Percentiles rank a stretch among this genome's conserved stretches.
These are phyloP conservation scores for Aspergillus sp. DNA, from an alignment of 2,329 filamentous ascomycete species.

Conservation along the genomic window DNA sequence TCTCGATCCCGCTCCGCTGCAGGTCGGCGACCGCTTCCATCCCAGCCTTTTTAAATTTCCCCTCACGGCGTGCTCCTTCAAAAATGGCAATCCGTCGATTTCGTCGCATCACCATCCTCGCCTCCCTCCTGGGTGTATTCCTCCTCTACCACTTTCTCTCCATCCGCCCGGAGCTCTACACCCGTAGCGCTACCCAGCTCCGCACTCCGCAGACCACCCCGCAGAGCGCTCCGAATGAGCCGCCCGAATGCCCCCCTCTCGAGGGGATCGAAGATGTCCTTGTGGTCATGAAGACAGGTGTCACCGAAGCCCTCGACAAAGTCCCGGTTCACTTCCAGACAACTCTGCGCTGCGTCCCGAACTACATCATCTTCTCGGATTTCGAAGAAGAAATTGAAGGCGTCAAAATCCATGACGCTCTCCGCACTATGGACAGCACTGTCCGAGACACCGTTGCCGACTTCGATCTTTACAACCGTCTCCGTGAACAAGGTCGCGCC, in stretches of 20 bases:
- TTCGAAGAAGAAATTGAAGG: constrained; percentile 56
- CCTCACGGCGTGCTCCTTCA: constrained; percentile 2
- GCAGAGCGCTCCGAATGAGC: neutral
- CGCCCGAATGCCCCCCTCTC: constrained; percentile 33
- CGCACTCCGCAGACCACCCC: neutral
- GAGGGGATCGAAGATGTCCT: constrained; percentile 55
- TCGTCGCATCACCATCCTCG: constrained; percentile 46
- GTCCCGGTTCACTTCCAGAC: constrained; percentile 57
- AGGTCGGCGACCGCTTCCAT: constrained; percentile 4
- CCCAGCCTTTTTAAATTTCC: neutral
- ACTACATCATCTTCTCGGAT: constrained; percentile 62
- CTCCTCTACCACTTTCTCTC: constrained; percentile 60
- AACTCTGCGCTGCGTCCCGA: constrained; percentile 57
- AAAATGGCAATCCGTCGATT: constrained; percentile 22
- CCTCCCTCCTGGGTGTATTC: constrained; percentile 59
- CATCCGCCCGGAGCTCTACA: constrained; percentile 63
- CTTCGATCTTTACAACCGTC: constrained; percentile 55
- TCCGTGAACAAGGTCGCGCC: constrained; percentile 46
- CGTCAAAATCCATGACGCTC: constrained; percentile 52
- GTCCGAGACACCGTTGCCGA: constrained; percentile 47
- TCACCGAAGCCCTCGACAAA: constrained; percentile 58
- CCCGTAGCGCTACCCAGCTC: constrained; percentile 8
- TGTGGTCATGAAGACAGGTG: constrained; percentile 60
- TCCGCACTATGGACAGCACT: constrained; percentile 46
- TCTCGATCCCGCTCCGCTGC: constrained; percentile 2